phyloP scores from a whole-genome alignment of 1,284 basidiomycete species.

The Earliella scabrosa region DNA sequence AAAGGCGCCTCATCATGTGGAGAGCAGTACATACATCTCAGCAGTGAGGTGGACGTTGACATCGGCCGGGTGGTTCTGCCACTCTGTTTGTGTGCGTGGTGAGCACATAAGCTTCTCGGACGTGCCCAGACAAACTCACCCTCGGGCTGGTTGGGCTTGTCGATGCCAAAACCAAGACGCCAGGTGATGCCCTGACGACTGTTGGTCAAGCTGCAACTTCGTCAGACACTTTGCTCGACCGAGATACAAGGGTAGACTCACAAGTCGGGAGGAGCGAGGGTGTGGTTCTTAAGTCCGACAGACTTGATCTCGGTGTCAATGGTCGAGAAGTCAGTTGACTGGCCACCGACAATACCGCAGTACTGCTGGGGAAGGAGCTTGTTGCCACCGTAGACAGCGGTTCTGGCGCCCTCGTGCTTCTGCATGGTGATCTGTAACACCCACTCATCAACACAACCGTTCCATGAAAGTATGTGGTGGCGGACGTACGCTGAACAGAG shows the following conservation, averaged over 20 bases:
- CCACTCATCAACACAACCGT: slow-evolving; percentile 2
- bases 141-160: slow-evolving; percentile 55
- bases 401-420: slow-evolving; percentile 59
- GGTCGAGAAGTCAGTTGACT: slow-evolving; percentile 56
- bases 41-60: slow-evolving; percentile 53
- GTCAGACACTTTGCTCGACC: neutral
- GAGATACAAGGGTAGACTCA: slow-evolving; percentile 34
- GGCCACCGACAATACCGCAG: slow-evolving; percentile 64
- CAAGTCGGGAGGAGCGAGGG: slow-evolving; percentile 66
- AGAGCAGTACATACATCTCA: slow-evolving; percentile 44
- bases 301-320: slow-evolving; percentile 67
- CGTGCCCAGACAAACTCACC: slow-evolving; percentile 39
- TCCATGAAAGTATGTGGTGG: slow-evolving; percentile 17
- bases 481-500: slow-evolving; percentile 54
- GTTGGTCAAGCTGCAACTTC: slow-evolving; percentile 47
- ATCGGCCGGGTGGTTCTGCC: slow-evolving; percentile 60
- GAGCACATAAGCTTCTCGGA: neutral
- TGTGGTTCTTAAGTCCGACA: slow-evolving; percentile 54
- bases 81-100: slow-evolving; percentile 43
- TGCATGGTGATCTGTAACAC: slow-evolving; percentile 58
- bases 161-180: slow-evolving; percentile 62
- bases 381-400: slow-evolving; percentile 60
- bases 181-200: slow-evolving; percentile 64
- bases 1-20: neutral
- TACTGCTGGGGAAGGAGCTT: slow-evolving; percentile 55